Percentiles rank a stretch among this genome's conserved stretches.
Conservation (phyloP, 768 basidiomycete species). For the Ephemerocybe angulata region DNA sequence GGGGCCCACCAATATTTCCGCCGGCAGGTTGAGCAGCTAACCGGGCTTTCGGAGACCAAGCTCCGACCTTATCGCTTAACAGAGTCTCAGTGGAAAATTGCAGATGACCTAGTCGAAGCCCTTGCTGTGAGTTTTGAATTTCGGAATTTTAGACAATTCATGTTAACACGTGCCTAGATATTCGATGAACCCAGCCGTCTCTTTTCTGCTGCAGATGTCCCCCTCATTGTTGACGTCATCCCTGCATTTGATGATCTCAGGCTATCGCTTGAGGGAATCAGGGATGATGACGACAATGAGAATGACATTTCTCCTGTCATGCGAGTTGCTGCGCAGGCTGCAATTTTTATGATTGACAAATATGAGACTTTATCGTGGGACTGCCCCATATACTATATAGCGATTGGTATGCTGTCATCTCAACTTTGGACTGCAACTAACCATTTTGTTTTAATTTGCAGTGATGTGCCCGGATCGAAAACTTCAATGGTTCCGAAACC, state of each 20-base stretch:
- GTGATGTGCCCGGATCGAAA: constrained; percentile 22
- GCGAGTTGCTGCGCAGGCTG: constrained; percentile 13
- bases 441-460: constrained; percentile 2
- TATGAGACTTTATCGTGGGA: constrained; percentile 8
- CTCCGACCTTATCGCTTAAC: constrained; percentile 17
- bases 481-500: constrained; percentile 16
- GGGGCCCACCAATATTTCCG: constrained; percentile 19
- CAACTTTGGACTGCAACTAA: background rate
- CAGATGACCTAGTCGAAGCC: constrained; percentile 17
- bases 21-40: constrained; percentile 16
- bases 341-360: constrained; percentile 15
- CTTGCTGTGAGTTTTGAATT: constrained; percentile 11
- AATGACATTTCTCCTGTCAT: constrained; percentile 1
- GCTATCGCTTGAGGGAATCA: constrained; percentile 6
- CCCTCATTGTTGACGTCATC: constrained; percentile 18
- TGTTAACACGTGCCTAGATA: too few species aligned
- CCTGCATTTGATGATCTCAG: constrained; percentile 16
- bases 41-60: constrained; percentile 2
- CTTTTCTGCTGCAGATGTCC: constrained; percentile 20
- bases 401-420: constrained; percentile 12
- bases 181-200: too few species aligned
- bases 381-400: constrained; percentile 15
- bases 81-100: constrained; percentile 1
- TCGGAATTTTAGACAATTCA: background rate
- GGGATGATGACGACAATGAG: constrained; percentile 8